phyloP scores from a whole-genome alignment of 148 eudicot species.

The Chenopodium berlandieri region DNA sequence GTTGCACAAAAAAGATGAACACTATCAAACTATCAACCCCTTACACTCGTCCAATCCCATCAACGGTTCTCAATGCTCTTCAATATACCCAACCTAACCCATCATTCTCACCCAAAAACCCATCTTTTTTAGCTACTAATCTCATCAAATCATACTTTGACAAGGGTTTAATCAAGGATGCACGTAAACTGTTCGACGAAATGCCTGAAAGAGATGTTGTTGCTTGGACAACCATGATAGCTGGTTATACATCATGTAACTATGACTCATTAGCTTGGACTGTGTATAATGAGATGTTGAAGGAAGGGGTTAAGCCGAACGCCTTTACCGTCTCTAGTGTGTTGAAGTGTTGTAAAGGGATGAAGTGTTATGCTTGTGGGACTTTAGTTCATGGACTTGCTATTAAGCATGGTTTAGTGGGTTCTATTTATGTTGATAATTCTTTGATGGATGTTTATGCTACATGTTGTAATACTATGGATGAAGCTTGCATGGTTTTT shows the following conservation, averaged over 20 bases:
- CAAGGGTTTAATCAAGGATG: slow-evolving; percentile 49
- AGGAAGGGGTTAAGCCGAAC: slow-evolving; percentile 48
- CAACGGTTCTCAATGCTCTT: slow-evolving; percentile 43
- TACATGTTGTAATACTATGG: slow-evolving; percentile 58
- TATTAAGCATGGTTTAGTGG: slow-evolving; percentile 53
- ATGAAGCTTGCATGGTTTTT: slow-evolving; percentile 54
- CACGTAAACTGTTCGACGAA: slow-evolving; percentile 82
- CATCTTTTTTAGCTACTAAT: slow-evolving; percentile 63
- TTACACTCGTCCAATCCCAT: slow-evolving; percentile 47
- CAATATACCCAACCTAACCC: slow-evolving; percentile 36
- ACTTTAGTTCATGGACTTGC: slow-evolving; percentile 65
- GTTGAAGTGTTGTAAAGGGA: slow-evolving; percentile 80
- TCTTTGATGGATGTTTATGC: slow-evolving; percentile 79
- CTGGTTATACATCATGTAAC: slow-evolving; percentile 64
- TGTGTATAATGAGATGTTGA: slow-evolving; percentile 62
- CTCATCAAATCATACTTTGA: slow-evolving; percentile 68
- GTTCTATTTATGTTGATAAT: slow-evolving; percentile 60
- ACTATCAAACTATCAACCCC: slow-evolving; percentile 31
- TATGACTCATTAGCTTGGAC: slow-evolving; percentile 48
- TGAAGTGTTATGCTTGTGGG: slow-evolving; percentile 48
- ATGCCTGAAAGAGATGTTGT: slow-evolving; percentile 90
- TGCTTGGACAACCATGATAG: slow-evolving; percentile 85
- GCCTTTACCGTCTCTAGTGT: slow-evolving; percentile 72
- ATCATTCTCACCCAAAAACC: slow-evolving; percentile 40
- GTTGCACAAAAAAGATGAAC: slow-evolving; percentile 36